Evolutionary conservation across 2,329 filamentous ascomycete species (phyloP).

Genomic region (Bipolaris zeicola): DNA sequence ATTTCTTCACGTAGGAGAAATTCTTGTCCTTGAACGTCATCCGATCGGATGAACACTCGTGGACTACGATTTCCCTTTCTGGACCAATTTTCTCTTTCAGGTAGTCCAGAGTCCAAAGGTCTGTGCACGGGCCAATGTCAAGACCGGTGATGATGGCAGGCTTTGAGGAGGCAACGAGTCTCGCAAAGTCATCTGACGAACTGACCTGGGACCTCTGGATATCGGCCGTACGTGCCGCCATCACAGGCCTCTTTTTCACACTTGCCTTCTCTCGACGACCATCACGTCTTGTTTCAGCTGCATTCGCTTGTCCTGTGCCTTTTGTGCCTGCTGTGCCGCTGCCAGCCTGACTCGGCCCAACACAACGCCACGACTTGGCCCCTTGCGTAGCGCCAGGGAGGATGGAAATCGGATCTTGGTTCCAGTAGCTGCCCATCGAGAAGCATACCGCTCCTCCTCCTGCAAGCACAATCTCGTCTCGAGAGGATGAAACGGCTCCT

Average conservation of each 20-base stretch:
- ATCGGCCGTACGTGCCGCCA: slow-evolving; percentile 16
- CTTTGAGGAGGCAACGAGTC: slow-evolving; percentile 61
- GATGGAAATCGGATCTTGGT: slow-evolving; percentile 47
- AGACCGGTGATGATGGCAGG: slow-evolving; percentile 70
- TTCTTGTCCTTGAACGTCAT: slow-evolving; percentile 88
- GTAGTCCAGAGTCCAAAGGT: slow-evolving; percentile 71
- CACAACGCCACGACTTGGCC: slow-evolving; percentile 26
- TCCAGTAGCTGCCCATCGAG: slow-evolving; percentile 88
- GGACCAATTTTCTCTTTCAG: slow-evolving; percentile 58
- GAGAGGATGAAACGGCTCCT: slow-evolving; percentile 57
- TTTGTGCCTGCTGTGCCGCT: slow-evolving; percentile 17
- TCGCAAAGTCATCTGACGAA: slow-evolving; percentile 63
- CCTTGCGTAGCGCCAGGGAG: slow-evolving; percentile 20
- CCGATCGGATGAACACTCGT: slow-evolving; percentile 66
- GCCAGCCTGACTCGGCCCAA: slow-evolving; percentile 12
- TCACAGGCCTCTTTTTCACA: slow-evolving; percentile 11
- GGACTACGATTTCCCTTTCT: slow-evolving; percentile 68
- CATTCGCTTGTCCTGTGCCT: slow-evolving; percentile 13
- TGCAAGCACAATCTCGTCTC: slow-evolving; percentile 64
- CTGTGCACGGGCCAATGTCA: slow-evolving; percentile 69
- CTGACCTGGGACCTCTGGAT: slow-evolving; percentile 62
- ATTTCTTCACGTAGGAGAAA: slow-evolving; percentile 73
- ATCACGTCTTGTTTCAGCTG: slow-evolving; percentile 18
- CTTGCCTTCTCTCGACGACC: slow-evolving; percentile 11
- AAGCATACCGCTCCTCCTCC: slow-evolving; percentile 89